Base-by-base conservation (phyloP, 495 filamentous ascomycete genomes). In the Aspergillus baeticus region DNA sequence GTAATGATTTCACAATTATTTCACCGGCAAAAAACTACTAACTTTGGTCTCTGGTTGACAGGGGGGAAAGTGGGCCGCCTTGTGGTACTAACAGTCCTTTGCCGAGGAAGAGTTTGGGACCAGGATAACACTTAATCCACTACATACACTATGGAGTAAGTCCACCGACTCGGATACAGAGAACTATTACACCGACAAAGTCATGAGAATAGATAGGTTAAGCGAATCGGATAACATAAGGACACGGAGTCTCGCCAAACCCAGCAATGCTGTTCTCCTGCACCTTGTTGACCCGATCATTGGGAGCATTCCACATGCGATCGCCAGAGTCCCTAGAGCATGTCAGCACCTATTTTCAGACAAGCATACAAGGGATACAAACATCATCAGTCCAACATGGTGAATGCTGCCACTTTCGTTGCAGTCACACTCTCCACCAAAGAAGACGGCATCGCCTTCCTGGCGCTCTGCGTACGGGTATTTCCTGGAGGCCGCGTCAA, bases 231-330 rank as follows among this genome's bases (percentile, higher is more conserved):
- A 63, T 54, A 2, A 57, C 61, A 41, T 59, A 63, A 23, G 56
- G 61, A 26, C 56, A 62, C 22, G 60, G 55, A 11, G 51, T 51
- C 11, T 63, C 61, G 2, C 61, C 54, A 17, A 59, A 63, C 5
- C 37, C 43, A 6, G 21, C 20, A 18, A 63, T 63, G 38, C 57
- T 57, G 21, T 63, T 63, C 39, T 63, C 57, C 36, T 63, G 61
- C 8, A 63, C 61, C 35, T 48, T 29, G 34, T 63, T 63, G 29
- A 60, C 61, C 8, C 35, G 26, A 36, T 63, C 60, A 37, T 59
- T 63, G 29, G 60, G 60, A 43, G 60, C 60, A 59, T 63, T 63
- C 60, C 56, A 63, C 61, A 63, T 63, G 14, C 61, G 56, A 55
- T 63, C 57, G n/a, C 49, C 61, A 20, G 61, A 59, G 43, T 59